Conservation (phyloP, 768 basidiomycete species). For the Boletus vinaceobasis region DNA sequence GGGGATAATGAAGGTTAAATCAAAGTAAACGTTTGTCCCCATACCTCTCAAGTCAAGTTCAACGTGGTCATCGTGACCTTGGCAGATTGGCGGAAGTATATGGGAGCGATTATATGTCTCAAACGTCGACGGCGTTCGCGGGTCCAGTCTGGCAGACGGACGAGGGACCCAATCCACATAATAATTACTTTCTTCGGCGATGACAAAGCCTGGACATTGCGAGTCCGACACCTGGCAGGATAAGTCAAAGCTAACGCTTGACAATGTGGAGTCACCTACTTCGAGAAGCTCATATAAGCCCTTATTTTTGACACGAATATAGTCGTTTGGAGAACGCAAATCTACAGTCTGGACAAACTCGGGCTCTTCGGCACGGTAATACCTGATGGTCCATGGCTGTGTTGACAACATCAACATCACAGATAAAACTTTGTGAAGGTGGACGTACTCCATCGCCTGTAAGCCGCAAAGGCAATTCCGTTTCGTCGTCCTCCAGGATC, state of each 20-base stretch:
- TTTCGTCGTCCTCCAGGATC: conserved; percentile 71
- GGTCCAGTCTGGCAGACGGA: conserved; percentile 68
- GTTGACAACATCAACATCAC: conserved; percentile 2
- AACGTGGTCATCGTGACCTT: conserved; percentile 76
- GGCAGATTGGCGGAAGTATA: conserved; percentile 75
- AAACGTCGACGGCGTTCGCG: conserved; percentile 51
- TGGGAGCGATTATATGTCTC: conserved; percentile 69
- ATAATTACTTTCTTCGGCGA: conserved; percentile 58
- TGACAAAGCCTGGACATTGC: conserved; percentile 77
- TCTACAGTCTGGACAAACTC: conserved; percentile 39
- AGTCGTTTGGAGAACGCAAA: conserved; percentile 63
- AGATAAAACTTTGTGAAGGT: not conserved
- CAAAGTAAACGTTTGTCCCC: conserved; percentile 9
- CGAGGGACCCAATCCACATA: conserved; percentile 75
- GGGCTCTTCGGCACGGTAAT: conserved; percentile 51
- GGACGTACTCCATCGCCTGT: conserved; percentile 83
- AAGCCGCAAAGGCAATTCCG: conserved; percentile 74
- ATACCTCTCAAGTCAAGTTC: conserved; percentile 79
- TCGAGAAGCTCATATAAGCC: conserved; percentile 74
- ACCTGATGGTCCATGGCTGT: conserved; percentile 87
- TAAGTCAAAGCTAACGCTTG: not conserved
- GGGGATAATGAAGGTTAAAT: not conserved
- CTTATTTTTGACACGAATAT: conserved; percentile 67
- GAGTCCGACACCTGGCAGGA: conserved; percentile 66
- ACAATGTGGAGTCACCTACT: conserved; percentile 36